These are phyloP conservation scores for Schizochytrium sp. DNA, from an alignment of 108 stramenopile genomes.

Conservation along the genomic window DNA sequence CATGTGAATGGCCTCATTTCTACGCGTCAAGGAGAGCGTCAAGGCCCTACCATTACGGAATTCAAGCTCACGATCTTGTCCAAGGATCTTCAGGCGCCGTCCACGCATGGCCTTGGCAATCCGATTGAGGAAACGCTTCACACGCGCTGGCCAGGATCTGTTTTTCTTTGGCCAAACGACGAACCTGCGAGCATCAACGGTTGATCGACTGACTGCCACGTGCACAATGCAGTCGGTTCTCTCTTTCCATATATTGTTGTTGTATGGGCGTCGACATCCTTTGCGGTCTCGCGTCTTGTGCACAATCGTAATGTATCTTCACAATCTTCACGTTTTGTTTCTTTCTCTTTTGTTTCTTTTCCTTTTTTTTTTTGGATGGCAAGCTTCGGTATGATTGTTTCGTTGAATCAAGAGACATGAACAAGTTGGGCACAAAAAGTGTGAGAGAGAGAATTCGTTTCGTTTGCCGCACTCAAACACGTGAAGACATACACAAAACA, in stretches of 20 bases:
- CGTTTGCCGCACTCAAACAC: too few relatives aligned
- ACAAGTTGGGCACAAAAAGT: too few relatives aligned
- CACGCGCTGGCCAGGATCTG: conserved; percentile 9
- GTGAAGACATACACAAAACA: too few relatives aligned
- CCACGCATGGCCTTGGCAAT: background rate
- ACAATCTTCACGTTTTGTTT: too few relatives aligned
- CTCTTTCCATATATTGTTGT: background rate
- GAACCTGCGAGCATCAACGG: background rate
- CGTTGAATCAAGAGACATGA: too few relatives aligned
- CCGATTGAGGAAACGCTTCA: background rate
- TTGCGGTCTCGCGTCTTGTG: background rate
- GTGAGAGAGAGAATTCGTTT: too few relatives aligned
- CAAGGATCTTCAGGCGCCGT: conserved; percentile 3
- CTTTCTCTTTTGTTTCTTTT: too few relatives aligned
- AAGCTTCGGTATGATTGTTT: too few relatives aligned
- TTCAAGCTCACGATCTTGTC: background rate
- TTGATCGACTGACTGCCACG: background rate
- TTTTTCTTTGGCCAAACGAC: conserved; percentile 9
- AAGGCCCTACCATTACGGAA: background rate
- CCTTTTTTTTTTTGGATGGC: background rate
- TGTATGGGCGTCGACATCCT: background rate
- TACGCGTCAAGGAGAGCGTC: background rate
- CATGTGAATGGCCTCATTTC: background rate
- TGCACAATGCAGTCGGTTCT: background rate
- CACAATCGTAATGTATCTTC: background rate